phyloP scores from a whole-genome alignment of 331 rosid species.

The Quercus tomentella region DNA sequence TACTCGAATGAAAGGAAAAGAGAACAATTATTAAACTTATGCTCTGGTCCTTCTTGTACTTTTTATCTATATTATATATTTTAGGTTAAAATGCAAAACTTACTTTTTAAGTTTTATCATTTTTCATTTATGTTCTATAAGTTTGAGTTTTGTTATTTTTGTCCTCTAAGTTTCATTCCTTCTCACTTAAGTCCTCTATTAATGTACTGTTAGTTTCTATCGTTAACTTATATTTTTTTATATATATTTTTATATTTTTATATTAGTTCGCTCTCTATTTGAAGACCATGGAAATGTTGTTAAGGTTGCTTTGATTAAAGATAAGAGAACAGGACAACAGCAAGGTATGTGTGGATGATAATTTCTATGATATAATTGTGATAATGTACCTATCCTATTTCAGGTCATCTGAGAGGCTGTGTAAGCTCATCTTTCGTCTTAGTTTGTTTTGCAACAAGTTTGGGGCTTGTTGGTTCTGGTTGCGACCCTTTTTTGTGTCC shows the following conservation, averaged over 20 bases:
- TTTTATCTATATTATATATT: too few species aligned
- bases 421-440: conserved; percentile 76
- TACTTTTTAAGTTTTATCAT: too few species aligned
- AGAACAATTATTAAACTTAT: too few species aligned
- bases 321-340: conserved; percentile 91
- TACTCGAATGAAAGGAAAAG: too few species aligned
- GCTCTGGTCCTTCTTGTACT: too few species aligned
- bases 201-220: too few species aligned
- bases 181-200: rapidly evolving
- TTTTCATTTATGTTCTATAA: too few species aligned
- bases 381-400: conserved; percentile 52
- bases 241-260: conserved; percentile 6
- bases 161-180: too few species aligned
- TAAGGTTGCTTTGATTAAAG: conserved; percentile 89
- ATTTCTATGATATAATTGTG: conserved; percentile 35
- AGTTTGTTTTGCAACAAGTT: conserved; percentile 77
- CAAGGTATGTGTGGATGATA: conserved; percentile 64
- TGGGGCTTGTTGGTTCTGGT: conserved; percentile 76
- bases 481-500: conserved; percentile 52
- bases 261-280: conserved; percentile 83
- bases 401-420: conserved; percentile 88
- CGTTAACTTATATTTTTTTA: neutral
- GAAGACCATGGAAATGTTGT: conserved; percentile 88
- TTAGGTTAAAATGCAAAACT: too few species aligned
- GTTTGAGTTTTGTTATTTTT: too few species aligned